Evolutionary conservation across 75 land plant genomes (phyloP).

Genomic region (Cunninghamia lanceolata): DNA sequence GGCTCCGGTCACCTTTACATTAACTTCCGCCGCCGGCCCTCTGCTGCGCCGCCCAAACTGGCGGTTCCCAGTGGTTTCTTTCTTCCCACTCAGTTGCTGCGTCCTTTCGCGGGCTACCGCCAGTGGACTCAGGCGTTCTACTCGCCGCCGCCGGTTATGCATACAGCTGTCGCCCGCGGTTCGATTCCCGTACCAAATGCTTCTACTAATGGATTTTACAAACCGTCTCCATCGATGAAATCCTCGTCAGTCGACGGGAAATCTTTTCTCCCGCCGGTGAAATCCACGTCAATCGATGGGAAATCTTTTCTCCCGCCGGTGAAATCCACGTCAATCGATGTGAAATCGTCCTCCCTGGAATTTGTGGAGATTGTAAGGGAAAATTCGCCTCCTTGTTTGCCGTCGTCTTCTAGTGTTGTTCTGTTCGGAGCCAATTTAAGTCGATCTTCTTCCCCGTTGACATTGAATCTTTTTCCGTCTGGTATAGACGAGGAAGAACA

Average conservation of each 20-base stretch:
- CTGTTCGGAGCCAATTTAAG: neutral
- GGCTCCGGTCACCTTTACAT: conserved; percentile 27
- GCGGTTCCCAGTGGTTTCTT: neutral
- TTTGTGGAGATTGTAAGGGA: neutral
- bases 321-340: too few species aligned
- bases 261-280: too few species aligned
- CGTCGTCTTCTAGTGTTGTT: neutral
- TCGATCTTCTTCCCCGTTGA: neutral
- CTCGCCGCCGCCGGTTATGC: neutral
- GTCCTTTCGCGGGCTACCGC: neutral
- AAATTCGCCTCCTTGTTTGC: neutral
- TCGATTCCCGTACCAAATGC: neutral
- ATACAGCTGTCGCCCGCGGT: neutral
- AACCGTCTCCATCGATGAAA: neutral
- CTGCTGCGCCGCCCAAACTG: neutral
- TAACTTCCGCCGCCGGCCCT: conserved; percentile 12
- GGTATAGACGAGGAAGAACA: neutral
- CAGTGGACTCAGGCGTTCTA: neutral
- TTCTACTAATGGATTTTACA: neutral
- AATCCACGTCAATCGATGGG: too few species aligned
- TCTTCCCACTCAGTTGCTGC: neutral
- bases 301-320: too few species aligned
- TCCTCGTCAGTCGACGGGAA: neutral
- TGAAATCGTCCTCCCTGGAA: neutral
- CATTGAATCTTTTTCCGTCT: neutral